Evolutionary conservation across 495 filamentous ascomycete species (phyloP), one percentile per base, ranked within the genome.

Genomic region (Cairneyella variabilis): DNA sequence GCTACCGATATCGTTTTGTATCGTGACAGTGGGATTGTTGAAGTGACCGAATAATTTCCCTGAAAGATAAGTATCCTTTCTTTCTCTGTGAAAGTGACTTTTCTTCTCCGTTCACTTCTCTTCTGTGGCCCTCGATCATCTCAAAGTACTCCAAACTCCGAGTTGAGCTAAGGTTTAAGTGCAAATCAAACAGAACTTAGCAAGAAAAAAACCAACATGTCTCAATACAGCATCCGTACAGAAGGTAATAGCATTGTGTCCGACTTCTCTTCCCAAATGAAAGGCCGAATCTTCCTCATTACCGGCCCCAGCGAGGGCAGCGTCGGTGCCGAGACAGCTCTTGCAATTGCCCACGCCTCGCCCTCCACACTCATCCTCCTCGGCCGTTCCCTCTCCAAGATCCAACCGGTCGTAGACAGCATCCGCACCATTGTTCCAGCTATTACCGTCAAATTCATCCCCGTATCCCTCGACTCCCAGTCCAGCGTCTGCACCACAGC

Each of bases 401-500:
- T 68, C 18, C 66, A 76, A 59, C 64, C 67, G 0, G 63, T 69
- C 40, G 69, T 74, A 18, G 23, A 36, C 22, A 63, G 27, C 17
- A 62, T 65, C 41, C 2, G 39, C 30, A 49, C 48, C 14, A 48
- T 50, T 14, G 25, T 50, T 20, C 48, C 62, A 11, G 34, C 36
- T 18, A 51, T 51, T 43, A 43, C 20, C 14, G 39, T 27, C 28
- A 38, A 26, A 16, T 77, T 76, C 65, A 45, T 83, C 43, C 63
- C 66, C 14, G 53, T 76, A 28, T 72, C 82, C 40, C 64, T 83
- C 32, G 53, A 64, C 51, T 77, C 74, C 6, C 62, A 67, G 30
- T 51, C 60, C 27, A 77, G 70, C 38, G 76, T 83, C 9, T 68
- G 76, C n/a, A 64, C 68, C 21, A 81, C 82, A 2, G 76, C 75